Evolutionary conservation across 805 yeast species (phyloP), one percentile per base, ranked within the genome.

Genomic region (Priceomyces castillae): DNA sequence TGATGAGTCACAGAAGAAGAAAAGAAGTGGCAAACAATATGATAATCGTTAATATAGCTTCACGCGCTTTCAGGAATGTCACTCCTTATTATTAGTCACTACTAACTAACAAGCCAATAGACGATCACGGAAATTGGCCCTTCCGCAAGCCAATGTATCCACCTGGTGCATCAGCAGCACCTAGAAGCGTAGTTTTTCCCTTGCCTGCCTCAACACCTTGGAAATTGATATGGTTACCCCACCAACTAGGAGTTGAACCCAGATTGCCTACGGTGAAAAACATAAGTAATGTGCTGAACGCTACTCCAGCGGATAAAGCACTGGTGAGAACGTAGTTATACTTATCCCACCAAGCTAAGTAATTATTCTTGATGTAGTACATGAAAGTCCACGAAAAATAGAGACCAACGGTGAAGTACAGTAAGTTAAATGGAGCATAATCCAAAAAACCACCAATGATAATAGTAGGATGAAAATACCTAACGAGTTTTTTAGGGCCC

Each of bases 261-360:
- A 71, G 78, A 36, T 73, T 71, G 36, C 73, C 72, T 4, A 76
- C 69, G 1, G 76, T 64, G 53, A 80, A 78, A 62, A 83, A 83
- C 30, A 81, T 75, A 43, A 82, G 61, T 40, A 84, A 64, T 2
- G 84, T 76, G 45, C 81, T 67, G 48, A 81, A 71, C 2, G 86
- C 86, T 15, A 80, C 76, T n/a, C 86, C 87, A 1, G 85, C 78
- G 7, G 74, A 62, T 20, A 82, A 62, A 1, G 78, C 84, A 40
- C 83, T 75, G 18, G 82, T 68, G 40, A 83, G 59, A 17, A 82
- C 71, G 56, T 81, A 83, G 58, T 82, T 83, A 60, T 84, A 84
- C 59, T 82, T 84, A 33, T 82, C 81, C 90, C 86, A 84, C 86
- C 85, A 76, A 17, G 69, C 59, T 37, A 73, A 56, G 58, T 76